Conservation (phyloP, 495 filamentous ascomycete genomes). For the Neurospora sp. region DNA sequence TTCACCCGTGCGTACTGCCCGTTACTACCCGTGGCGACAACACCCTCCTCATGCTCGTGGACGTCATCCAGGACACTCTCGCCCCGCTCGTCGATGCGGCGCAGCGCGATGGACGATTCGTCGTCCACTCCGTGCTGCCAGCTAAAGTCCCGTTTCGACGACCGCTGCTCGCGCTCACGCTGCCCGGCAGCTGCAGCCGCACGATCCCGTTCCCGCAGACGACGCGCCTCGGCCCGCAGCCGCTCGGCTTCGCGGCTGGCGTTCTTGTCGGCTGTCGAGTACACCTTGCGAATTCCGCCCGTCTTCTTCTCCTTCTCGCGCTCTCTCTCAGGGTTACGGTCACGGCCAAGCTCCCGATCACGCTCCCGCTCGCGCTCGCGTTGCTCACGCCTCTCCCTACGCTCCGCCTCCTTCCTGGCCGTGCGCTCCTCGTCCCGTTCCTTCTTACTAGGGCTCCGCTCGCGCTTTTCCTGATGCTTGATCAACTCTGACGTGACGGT, state of each 20-base stretch:
- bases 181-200: conserved; percentile 12
- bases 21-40: neutral
- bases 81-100: conserved; percentile 19
- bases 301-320: conserved; percentile 12
- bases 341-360: neutral
- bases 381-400: conserved; percentile 2
- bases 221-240: conserved; percentile 37
- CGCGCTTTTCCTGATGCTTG: conserved; percentile 31
- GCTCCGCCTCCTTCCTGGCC: neutral
- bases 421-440: conserved; percentile 25
- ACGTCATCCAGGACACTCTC: neutral
- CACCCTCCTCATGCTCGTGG: conserved; percentile 4
- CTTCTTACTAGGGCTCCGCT: conserved; percentile 43
- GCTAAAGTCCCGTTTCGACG: conserved; percentile 34
- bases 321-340: neutral
- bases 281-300: conserved; percentile 45
- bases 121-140: conserved; percentile 36
- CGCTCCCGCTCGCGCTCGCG: neutral
- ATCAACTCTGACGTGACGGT: conserved; percentile 46
- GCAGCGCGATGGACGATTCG: conserved; percentile 13
- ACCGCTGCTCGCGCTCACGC: neutral
- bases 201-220: conserved; percentile 31
- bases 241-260: conserved; percentile 33
- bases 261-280: conserved; percentile 39
- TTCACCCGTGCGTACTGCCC: neutral